Evolutionary conservation across 805 yeast genomes (phyloP).

Genomic region (Lachancea waltii): DNA sequence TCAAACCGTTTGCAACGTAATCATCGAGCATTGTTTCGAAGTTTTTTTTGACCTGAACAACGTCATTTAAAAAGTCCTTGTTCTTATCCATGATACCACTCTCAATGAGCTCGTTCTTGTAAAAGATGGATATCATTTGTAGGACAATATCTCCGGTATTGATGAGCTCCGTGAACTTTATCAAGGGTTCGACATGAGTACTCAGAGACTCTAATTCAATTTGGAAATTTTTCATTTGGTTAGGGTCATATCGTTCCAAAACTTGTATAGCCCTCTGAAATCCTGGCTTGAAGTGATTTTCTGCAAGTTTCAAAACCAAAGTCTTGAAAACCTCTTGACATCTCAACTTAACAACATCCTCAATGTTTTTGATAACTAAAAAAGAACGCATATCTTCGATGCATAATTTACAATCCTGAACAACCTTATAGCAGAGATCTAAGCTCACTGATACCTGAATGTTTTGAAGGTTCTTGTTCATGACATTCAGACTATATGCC

Average conservation of each 20-base stretch:
- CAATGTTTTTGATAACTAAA: constrained; percentile 29
- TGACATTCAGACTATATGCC: constrained; percentile 73
- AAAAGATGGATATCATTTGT: constrained; percentile 87
- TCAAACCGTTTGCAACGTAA: constrained; percentile 87
- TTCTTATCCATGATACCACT: constrained; percentile 55
- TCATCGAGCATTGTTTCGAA: constrained; percentile 80
- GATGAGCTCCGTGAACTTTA: constrained; percentile 81
- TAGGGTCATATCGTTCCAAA: constrained; percentile 66
- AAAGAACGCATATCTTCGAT: constrained; percentile 54
- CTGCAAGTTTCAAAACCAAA: constrained; percentile 55
- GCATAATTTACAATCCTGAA: constrained; percentile 61
- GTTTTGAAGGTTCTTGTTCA: constrained; percentile 67
- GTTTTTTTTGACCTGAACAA: constrained; percentile 71
- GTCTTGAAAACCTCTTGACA: constrained; percentile 63
- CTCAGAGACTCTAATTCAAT: constrained; percentile 26
- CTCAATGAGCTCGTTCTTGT: constrained; percentile 69
- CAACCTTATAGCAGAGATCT: constrained; percentile 65
- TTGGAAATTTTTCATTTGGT: constrained; percentile 30
- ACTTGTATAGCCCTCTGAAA: constrained; percentile 73
- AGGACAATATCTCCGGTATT: constrained; percentile 88
- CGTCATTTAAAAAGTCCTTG: constrained; percentile 68
- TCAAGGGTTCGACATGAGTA: constrained; percentile 68
- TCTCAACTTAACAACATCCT: constrained; percentile 24
- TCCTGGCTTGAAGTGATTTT: constrained; percentile 75
- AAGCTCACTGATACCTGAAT: constrained; percentile 73